phyloP scores from a whole-genome alignment of 768 basidiomycete genomes.

The Hirschioporus abietinus region DNA sequence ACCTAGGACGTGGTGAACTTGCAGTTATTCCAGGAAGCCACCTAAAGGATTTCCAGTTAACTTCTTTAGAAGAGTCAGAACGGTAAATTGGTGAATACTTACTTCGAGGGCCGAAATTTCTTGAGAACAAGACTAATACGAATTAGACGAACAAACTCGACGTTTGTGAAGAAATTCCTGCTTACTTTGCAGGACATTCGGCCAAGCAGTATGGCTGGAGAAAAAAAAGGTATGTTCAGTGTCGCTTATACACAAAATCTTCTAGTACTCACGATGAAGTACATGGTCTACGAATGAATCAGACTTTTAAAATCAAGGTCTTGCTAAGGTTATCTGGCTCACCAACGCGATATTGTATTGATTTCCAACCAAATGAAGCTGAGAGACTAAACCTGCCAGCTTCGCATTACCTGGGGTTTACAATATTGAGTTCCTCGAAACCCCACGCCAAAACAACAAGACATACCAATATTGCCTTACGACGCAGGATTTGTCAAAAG shows the following conservation, averaged over 20 bases:
- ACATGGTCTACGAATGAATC: conserved; percentile 47
- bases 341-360: conserved; percentile 67
- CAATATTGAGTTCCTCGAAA: background rate
- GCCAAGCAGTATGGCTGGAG: conserved; percentile 53
- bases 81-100: conserved; percentile 10
- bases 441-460: too few relatives aligned
- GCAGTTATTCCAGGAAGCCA: conserved; percentile 69
- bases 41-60: conserved; percentile 20
- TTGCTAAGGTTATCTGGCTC: conserved; percentile 10
- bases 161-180: background rate
- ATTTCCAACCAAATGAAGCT: conserved; percentile 52
- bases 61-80: background rate
- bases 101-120: conserved; percentile 59
- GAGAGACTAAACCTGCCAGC: conserved; percentile 52
- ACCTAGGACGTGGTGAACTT: conserved; percentile 12
- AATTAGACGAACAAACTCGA: background rate
- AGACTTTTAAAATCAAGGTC: background rate
- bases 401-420: conserved; percentile 50
- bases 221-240: background rate
- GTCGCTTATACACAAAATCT: background rate
- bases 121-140: conserved; percentile 44
- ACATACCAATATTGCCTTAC: conserved; percentile 52
- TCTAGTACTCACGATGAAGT: conserved; percentile 53
- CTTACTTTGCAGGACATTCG: conserved; percentile 68
- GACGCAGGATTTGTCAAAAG: too few relatives aligned